Percentiles rank a stretch among this genome's conserved stretches.
Conservation (phyloP, 805 yeast species). For the Nakazawaea anatomiae region DNA sequence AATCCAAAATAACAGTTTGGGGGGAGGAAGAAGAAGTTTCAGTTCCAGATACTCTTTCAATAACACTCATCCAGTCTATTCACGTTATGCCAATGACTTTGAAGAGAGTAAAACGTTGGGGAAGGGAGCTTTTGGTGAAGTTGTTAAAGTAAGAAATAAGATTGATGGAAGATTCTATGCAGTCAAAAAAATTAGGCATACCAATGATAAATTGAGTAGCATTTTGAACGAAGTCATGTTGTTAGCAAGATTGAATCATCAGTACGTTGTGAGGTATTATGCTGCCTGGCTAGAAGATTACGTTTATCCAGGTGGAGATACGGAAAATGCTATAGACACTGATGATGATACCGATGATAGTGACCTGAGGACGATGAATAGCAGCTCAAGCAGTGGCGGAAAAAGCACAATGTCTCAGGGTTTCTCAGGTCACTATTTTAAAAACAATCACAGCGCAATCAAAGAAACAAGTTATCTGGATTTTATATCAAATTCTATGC, state of each 20-base stretch:
- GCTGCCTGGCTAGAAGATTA: slow-evolving; percentile 90
- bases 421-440: slow-evolving; percentile 18
- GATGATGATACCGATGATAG: slow-evolving; percentile 25
- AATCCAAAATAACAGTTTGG: slow-evolving; percentile 17
- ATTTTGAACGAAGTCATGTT: slow-evolving; percentile 89
- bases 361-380: slow-evolving; percentile 27
- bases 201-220: slow-evolving; percentile 70
- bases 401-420: slow-evolving; percentile 10
- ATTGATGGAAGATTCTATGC: slow-evolving; percentile 96
- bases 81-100: slow-evolving; percentile 87
- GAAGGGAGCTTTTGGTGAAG: slow-evolving; percentile 96
- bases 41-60: slow-evolving; percentile 28
- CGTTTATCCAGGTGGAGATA: slow-evolving; percentile 18
- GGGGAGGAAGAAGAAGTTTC: slow-evolving; percentile 32
- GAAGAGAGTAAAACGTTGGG: slow-evolving; percentile 92
- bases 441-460: slow-evolving; percentile 22
- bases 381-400: slow-evolving; percentile 19
- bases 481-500: slow-evolving; percentile 60
- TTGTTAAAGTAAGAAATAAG: slow-evolving; percentile 90
- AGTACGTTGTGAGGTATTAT: slow-evolving; percentile 91
- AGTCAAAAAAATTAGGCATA: slow-evolving; percentile 82
- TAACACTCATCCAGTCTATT: slow-evolving; percentile 26
- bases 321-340: slow-evolving; percentile 19
- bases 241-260: slow-evolving; percentile 87
- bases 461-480: slow-evolving; percentile 38